Evolutionary conservation across 768 basidiomycete species (phyloP).

Genomic region (Suillus variegatus): DNA sequence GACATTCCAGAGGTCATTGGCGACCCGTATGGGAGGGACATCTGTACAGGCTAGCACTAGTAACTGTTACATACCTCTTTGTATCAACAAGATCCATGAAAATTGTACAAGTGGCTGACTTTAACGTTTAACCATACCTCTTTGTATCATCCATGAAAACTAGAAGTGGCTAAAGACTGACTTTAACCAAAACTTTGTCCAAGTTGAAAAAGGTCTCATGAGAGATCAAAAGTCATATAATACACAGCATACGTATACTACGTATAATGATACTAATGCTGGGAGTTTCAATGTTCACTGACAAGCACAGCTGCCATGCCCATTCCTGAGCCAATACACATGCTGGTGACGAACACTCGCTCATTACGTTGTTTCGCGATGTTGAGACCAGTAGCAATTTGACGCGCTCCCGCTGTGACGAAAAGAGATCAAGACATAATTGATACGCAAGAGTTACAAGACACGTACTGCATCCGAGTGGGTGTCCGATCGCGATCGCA

Average conservation of each 20-base stretch:
- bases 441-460: conserved; percentile 6
- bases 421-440: conserved; percentile 2
- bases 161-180: not conserved
- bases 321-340: conserved; percentile 93
- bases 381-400: conserved; percentile 82
- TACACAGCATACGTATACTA: not conserved
- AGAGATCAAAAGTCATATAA: not conserved
- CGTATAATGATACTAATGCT: not conserved
- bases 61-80: not conserved
- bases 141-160: not conserved
- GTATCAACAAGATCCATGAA: not conserved
- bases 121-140: too few species aligned
- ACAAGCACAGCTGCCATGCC: conserved; percentile 89
- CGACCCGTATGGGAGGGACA: conserved; percentile 70
- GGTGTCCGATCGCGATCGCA: conserved; percentile 88
- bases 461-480: conserved; percentile 77
- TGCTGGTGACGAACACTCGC: conserved; percentile 84
- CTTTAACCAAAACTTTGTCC: not conserved
- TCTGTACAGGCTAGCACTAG: not conserved
- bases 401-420: conserved; percentile 72
- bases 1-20: conserved; percentile 45
- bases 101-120: not conserved
- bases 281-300: conserved; percentile 65
- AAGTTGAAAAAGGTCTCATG: not conserved
- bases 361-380: conserved; percentile 76